A percentile compares a stretch with the other conserved stretches of the same genome.
Conservation (phyloP, 2,329 filamentous ascomycete genomes). For the Zymoseptoria passerinii region DNA sequence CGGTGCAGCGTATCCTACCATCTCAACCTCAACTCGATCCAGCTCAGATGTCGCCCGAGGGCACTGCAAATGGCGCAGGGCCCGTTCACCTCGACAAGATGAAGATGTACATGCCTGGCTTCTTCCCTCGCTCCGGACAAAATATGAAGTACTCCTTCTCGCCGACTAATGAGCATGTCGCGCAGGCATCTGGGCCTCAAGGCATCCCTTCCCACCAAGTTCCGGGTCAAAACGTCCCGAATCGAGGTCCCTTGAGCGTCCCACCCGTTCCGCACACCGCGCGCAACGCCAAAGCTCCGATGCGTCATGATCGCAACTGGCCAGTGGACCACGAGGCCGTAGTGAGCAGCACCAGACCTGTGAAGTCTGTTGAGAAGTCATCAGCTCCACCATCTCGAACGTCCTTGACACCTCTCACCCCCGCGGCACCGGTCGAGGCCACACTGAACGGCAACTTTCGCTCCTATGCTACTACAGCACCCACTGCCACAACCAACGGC, state of each 20-base stretch:
- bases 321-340: background rate
- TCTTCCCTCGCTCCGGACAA: conserved; percentile 20
- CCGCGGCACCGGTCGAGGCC: background rate
- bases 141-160: conserved; percentile 26
- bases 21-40: background rate
- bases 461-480: background rate
- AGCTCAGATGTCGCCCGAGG: background rate
- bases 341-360: background rate
- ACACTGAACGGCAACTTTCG: background rate
- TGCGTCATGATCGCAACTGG: background rate
- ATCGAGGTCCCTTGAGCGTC: conserved; percentile 16
- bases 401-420: background rate
- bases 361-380: background rate
- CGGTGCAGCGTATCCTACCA: background rate
- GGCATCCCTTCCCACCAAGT: conserved; percentile 14
- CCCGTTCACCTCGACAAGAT: conserved; percentile 13
- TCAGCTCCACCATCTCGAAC: background rate
- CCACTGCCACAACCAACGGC: conserved; percentile 1
- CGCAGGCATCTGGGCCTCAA: conserved; percentile 15
- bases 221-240: conserved; percentile 9
- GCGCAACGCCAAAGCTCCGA: background rate
- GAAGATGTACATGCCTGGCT: conserved; percentile 19
- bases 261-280: conserved; percentile 2
- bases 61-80: background rate
- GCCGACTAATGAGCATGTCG: conserved; percentile 14